phyloP scores from a whole-genome alignment of 805 yeast genomes.

The Kluyveromyces siamensis region DNA sequence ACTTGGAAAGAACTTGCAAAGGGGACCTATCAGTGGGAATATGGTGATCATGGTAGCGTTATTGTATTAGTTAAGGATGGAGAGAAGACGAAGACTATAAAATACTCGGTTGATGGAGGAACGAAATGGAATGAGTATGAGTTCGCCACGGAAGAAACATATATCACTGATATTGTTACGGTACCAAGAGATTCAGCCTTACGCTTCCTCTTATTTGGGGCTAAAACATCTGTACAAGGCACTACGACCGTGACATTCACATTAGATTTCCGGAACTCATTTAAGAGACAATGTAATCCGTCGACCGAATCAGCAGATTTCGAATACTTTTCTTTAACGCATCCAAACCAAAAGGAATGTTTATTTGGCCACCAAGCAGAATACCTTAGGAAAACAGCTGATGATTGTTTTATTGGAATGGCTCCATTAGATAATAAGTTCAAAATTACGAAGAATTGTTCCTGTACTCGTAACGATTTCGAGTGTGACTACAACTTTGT shows the following conservation, averaged over 20 bases:
- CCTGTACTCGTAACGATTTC: conserved; percentile 77
- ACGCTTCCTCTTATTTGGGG: conserved; percentile 59
- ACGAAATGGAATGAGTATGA: conserved; percentile 58
- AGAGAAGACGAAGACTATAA: conserved; percentile 47
- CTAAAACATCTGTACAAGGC: conserved; percentile 36
- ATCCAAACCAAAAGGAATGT: conserved; percentile 47
- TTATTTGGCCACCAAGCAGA: conserved; percentile 62
- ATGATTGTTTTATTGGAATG: conserved; percentile 57
- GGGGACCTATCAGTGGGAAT: conserved; percentile 87
- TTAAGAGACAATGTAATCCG: conserved; percentile 48
- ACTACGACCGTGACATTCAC: conserved; percentile 39
- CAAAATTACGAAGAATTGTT: conserved; percentile 54
- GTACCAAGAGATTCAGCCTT: conserved; percentile 88
- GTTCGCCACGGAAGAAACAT: conserved; percentile 49
- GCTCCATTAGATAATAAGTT: conserved; percentile 51
- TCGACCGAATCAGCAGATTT: conserved; percentile 38
- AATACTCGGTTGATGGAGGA: conserved; percentile 75
- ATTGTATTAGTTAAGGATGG: conserved; percentile 58
- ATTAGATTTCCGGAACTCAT: conserved; percentile 48
- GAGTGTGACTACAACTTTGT: conserved; percentile 90
- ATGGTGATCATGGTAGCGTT: conserved; percentile 89
- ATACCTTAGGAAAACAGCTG: conserved; percentile 50
- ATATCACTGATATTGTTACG: conserved; percentile 69
- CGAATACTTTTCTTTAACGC: conserved; percentile 53
- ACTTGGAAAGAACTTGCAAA: conserved; percentile 75